A percentile compares a stretch with the other conserved stretches of the same genome.
phyloP scores from a whole-genome alignment of 768 basidiomycete species.

The Tylopilus balloui region DNA sequence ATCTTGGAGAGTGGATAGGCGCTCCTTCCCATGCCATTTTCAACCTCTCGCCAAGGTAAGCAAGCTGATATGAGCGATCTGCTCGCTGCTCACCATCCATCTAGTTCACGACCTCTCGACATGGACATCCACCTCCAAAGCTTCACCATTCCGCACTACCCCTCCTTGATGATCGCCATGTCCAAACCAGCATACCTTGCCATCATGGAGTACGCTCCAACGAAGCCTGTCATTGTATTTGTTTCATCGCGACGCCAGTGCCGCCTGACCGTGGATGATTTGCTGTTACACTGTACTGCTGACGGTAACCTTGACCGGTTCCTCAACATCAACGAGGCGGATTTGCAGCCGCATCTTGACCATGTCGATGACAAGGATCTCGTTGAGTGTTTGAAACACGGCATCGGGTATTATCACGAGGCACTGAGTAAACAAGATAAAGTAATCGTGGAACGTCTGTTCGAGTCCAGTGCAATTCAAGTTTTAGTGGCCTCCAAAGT shows the following conservation, averaged over 20 bases:
- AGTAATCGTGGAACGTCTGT: slow-evolving; percentile 86
- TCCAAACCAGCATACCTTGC: slow-evolving; percentile 96
- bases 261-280: slow-evolving; percentile 87
- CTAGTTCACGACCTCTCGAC: slow-evolving; percentile 89
- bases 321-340: slow-evolving; percentile 80
- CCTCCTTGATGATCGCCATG: slow-evolving; percentile 98
- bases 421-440: slow-evolving; percentile 90
- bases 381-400: slow-evolving; percentile 78
- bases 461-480: slow-evolving; percentile 92
- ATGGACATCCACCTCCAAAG: slow-evolving; percentile 98
- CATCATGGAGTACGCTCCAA: slow-evolving; percentile 79
- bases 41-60: slow-evolving; percentile 91
- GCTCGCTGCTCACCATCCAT: slow-evolving; percentile 13
- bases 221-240: slow-evolving; percentile 87
- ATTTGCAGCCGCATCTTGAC: slow-evolving; percentile 85
- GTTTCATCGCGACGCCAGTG: slow-evolving; percentile 93
- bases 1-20: slow-evolving; percentile 97
- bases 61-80: not conserved
- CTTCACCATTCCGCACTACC: slow-evolving; percentile 96
- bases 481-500: slow-evolving; percentile 93
- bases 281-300: slow-evolving; percentile 82
- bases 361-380: slow-evolving; percentile 74
- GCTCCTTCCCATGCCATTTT: slow-evolving; percentile 91
- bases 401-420: slow-evolving; percentile 95
- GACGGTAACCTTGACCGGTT: slow-evolving; percentile 83